These are phyloP conservation scores for Blastobotrys muscicola DNA, from an alignment of 805 yeast species.

Conservation along the genomic window DNA sequence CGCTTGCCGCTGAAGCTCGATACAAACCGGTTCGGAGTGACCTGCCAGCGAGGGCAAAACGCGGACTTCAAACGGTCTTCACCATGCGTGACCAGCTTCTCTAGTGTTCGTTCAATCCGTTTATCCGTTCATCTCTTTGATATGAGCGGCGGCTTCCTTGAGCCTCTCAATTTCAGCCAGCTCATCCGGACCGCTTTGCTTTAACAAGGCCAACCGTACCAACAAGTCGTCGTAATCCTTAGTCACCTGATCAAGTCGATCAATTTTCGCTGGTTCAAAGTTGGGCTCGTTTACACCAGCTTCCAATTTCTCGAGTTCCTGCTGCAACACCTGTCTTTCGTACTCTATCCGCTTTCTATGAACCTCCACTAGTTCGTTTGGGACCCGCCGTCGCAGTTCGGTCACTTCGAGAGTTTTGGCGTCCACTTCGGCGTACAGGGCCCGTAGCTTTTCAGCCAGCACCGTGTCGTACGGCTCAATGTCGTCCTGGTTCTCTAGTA, in stretches of 20 bases:
- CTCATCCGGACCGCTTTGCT: constrained; percentile 3
- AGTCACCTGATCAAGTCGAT: neutral
- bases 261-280: neutral
- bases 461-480: constrained; percentile 65
- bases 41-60: too few species aligned
- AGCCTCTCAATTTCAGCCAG: constrained; percentile 2
- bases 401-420: constrained; percentile 50
- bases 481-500: constrained; percentile 24
- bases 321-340: neutral
- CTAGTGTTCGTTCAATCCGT: too few species aligned
- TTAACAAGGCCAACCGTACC: neutral
- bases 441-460: constrained; percentile 49
- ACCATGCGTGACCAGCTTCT: too few species aligned
- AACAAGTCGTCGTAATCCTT: constrained; percentile 2
- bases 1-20: too few species aligned
- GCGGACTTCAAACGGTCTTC: too few species aligned
- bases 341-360: constrained; percentile 28
- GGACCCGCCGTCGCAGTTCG: constrained; percentile 35
- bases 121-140: neutral
- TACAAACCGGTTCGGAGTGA: too few species aligned
- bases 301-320: neutral
- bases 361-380: constrained; percentile 24
- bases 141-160: constrained; percentile 1
- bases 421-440: constrained; percentile 51
- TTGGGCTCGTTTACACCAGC: neutral